These are phyloP conservation scores for Claviceps quebecensis DNA, from an alignment of 2,329 filamentous ascomycete species.

Conservation along the genomic window DNA sequence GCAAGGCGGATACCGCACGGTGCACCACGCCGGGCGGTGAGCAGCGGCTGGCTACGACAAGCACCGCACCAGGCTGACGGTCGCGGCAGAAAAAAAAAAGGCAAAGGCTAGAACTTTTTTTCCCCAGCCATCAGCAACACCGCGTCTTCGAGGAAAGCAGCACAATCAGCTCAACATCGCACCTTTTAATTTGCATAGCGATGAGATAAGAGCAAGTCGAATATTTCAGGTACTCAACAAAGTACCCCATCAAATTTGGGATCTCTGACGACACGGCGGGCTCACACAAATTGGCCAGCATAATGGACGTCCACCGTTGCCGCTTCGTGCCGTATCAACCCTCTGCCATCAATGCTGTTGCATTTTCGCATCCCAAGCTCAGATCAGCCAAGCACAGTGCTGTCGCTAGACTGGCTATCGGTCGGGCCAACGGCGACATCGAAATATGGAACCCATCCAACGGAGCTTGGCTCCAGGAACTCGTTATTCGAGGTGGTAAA, in stretches of 20 bases:
- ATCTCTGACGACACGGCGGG: neutral
- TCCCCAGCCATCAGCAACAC: neutral
- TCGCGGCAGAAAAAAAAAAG: constrained; percentile 17
- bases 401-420: constrained; percentile 67
- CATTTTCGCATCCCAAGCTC: constrained; percentile 65
- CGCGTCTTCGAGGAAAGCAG: neutral
- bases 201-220: neutral
- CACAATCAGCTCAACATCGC: constrained; percentile 1
- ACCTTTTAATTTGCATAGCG: neutral
- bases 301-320: constrained; percentile 93
- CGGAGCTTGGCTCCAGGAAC: constrained; percentile 81
- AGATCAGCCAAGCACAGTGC: constrained; percentile 33
- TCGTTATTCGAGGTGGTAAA: constrained; percentile 67
- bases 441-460: constrained; percentile 90
- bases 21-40: neutral
- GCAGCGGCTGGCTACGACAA: neutral
- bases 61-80: constrained; percentile 3
- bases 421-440: constrained; percentile 87
- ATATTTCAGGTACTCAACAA: neutral
- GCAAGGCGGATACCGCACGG: neutral
- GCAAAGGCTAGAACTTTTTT: constrained; percentile 17
- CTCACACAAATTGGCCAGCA: constrained; percentile 3
- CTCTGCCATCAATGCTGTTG: constrained; percentile 83
- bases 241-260: neutral
- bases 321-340: constrained; percentile 89